Percentiles rank a stretch among this genome's conserved stretches.
Conservation (phyloP, 2,329 filamentous ascomycete genomes). For the Neofusicoccum laricinum region DNA sequence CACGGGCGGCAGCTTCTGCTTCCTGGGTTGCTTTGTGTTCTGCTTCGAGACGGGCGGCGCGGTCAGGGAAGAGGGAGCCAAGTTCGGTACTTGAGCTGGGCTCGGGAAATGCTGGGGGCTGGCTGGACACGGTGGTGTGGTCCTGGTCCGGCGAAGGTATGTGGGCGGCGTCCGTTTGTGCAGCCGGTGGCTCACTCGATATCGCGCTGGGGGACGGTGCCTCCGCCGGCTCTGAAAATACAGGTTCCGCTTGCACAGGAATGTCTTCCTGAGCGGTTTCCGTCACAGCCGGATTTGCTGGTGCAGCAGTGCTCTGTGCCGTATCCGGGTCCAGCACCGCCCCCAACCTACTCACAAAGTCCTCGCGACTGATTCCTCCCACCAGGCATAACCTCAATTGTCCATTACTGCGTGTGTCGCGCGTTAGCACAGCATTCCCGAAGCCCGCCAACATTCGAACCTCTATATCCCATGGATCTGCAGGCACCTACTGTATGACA, state of each 20-base stretch:
- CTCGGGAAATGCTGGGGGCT: neutral
- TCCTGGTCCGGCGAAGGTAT: neutral
- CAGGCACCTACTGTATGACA: conserved; percentile 61
- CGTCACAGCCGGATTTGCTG: neutral
- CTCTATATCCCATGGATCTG: no score
- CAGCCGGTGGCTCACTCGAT: neutral
- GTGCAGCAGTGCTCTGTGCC: neutral
- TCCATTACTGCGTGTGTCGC: conserved; percentile 56
- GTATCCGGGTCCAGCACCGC: conserved; percentile 18
- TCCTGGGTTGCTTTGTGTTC: conserved; percentile 21
- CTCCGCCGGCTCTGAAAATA: neutral
- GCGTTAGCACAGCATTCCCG: conserved; percentile 20
- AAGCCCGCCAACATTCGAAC: neutral
- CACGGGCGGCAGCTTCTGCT: conserved; percentile 20
- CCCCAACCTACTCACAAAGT: conserved; percentile 60
- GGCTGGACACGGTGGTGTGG: neutral
- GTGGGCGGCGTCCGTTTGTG: conserved; percentile 17
- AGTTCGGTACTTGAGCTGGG: neutral
- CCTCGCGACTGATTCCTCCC: conserved; percentile 60
- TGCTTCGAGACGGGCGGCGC: conserved; percentile 47
- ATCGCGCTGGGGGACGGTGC: neutral
- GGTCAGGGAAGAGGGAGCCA: conserved; percentile 19
- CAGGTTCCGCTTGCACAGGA: neutral
- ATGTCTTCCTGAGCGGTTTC: neutral
- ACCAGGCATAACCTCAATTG: conserved; percentile 74